Conservation (phyloP, 2,329 filamentous ascomycete genomes). For the Talaromyces rugulosus region DNA sequence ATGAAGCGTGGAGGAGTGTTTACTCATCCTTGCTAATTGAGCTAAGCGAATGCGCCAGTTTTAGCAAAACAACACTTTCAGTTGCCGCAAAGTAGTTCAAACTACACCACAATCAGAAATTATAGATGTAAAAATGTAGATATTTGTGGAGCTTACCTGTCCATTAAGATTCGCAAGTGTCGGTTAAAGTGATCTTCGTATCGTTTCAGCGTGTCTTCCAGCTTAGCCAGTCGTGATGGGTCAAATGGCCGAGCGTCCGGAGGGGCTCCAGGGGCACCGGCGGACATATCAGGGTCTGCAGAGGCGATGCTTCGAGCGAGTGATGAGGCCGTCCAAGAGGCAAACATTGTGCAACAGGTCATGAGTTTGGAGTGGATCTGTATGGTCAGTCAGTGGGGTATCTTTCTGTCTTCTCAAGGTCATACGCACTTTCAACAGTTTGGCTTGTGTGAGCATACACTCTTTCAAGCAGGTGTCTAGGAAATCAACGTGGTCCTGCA, state of each 20-base stretch:
- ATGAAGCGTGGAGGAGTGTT: not conserved
- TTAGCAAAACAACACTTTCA: slow-evolving; percentile 89
- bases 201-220: slow-evolving; percentile 82
- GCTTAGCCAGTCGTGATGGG: slow-evolving; percentile 62
- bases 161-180: slow-evolving; percentile 88
- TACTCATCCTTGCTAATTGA: slow-evolving; percentile 40
- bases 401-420: too few species aligned
- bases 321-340: slow-evolving; percentile 74
- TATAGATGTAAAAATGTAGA: not conserved
- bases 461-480: slow-evolving; percentile 96
- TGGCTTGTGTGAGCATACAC: slow-evolving; percentile 97
- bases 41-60: slow-evolving; percentile 52
- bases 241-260: slow-evolving; percentile 48
- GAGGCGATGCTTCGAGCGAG: slow-evolving; percentile 80
- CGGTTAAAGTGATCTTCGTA: slow-evolving; percentile 92
- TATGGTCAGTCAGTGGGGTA: not conserved
- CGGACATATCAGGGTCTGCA: slow-evolving; percentile 69
- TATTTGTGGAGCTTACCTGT: slow-evolving; percentile 51
- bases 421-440: slow-evolving; percentile 72
- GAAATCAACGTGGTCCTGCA: slow-evolving; percentile 99
- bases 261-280: slow-evolving; percentile 25
- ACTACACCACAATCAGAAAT: slow-evolving; percentile 17
- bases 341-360: slow-evolving; percentile 92
- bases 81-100: slow-evolving; percentile 96
- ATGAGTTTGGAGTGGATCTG: slow-evolving; percentile 97